phyloP scores from a whole-genome alignment of 495 filamentous ascomycete species.

The Lasiosphaeria miniovina region DNA sequence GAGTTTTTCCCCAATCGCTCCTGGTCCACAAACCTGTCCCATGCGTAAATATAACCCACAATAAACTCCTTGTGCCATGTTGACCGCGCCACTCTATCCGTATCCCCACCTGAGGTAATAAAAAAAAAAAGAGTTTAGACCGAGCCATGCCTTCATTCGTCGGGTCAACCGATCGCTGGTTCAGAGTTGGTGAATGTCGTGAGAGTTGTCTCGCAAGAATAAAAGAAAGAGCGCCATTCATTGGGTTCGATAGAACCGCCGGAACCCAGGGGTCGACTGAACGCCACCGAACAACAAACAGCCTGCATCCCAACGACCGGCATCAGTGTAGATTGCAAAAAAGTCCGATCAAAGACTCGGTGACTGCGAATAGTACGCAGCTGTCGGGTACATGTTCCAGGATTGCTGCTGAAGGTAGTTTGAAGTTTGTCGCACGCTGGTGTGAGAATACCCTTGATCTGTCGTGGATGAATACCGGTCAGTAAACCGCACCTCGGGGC shows the following conservation, averaged over 20 bases:
- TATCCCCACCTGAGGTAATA: background rate
- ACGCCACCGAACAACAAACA: too few species aligned
- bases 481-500: background rate
- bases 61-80: background rate
- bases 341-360: conserved; percentile 5
- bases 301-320: too few species aligned
- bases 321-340: too few species aligned
- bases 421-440: conserved; percentile 13
- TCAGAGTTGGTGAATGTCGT: background rate
- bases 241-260: too few species aligned
- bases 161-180: background rate
- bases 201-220: background rate
- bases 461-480: conserved; percentile 5
- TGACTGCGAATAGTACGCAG: conserved; percentile 16
- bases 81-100: background rate
- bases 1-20: background rate
- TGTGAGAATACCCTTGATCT: conserved; percentile 7
- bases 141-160: background rate
- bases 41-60: background rate
- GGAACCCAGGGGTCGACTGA: too few species aligned
- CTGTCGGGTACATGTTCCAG: conserved; percentile 19
- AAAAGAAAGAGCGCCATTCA: too few species aligned
- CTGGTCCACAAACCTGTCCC: background rate
- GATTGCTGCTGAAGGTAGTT: conserved; percentile 22
- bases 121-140: too few species aligned